A percentile compares a stretch with the other conserved stretches of the same genome.
Conservation (phyloP, 2,329 filamentous ascomycete genomes). For the Ophiostoma australiae region DNA sequence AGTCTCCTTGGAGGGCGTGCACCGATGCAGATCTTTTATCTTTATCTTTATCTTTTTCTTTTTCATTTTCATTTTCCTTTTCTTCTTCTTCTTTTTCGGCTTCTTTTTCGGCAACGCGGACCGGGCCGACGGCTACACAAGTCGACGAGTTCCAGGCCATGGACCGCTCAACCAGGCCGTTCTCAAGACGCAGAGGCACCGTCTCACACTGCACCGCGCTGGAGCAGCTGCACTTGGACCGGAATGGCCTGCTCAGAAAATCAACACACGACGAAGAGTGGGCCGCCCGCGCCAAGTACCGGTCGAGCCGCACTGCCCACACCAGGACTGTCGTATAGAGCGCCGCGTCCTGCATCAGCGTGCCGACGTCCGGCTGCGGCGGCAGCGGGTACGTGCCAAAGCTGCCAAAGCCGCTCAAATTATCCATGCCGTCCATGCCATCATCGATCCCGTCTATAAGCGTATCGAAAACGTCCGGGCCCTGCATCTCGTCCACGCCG, state of each 20-base stretch:
- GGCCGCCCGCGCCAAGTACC: conserved; percentile 27
- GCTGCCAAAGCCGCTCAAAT: too few relatives aligned
- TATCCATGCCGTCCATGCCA: background rate
- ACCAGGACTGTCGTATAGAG: conserved; percentile 28
- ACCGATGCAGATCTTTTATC: background rate
- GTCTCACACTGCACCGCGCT: background rate
- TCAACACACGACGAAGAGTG: conserved; percentile 23
- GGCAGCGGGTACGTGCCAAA: too few relatives aligned
- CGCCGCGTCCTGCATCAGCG: conserved; percentile 27
- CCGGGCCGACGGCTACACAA: background rate
- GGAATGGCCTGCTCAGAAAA: conserved; percentile 27
- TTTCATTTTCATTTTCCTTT: too few relatives aligned
- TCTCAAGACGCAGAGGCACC: background rate
- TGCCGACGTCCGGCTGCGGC: background rate
- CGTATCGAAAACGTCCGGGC: conserved; percentile 26
- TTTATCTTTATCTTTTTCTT: too few relatives aligned
- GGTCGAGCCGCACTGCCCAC: conserved; percentile 27
- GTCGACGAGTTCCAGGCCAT: conserved; percentile 1
- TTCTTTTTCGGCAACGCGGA: background rate
- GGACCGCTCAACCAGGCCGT: background rate
- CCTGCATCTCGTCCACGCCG: conserved; percentile 23
- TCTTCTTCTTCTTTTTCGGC: background rate
- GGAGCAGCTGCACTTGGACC: conserved; percentile 25
- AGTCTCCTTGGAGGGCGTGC: background rate
- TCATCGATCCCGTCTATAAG: background rate